Base-by-base conservation (phyloP, 352 stramenopile genomes). In the Phytophthora pistaciae region DNA sequence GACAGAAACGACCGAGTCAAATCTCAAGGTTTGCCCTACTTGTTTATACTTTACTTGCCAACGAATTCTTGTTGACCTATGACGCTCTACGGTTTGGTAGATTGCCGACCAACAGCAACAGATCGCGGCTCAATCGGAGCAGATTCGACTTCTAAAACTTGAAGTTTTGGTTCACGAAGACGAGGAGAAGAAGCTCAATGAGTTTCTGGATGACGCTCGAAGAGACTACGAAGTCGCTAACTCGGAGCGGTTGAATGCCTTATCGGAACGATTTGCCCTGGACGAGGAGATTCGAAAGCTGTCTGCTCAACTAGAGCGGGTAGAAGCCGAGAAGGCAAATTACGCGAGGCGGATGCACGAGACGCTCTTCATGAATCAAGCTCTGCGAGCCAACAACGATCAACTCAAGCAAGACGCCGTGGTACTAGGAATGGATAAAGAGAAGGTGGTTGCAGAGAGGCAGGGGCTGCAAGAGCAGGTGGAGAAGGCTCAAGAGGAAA, bases 81-180 rank as follows among this genome's bases (percentile, higher is more conserved):
- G 14, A 46, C 20, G 21, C 42, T 21, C 9, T n/a, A 6, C 14
- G 8, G 2, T 50, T 50, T 14, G 14, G 18, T 53, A 88, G 78
- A 80, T 92, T 25, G 58, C 78, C 2, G 67, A 87, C 3, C 74
- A 87, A 55, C 77, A 88, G 13, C 56, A 64, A 1, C 48, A 79
- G 25, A 42, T 89, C 29, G 61, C 63, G 0, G 59, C 68, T 9
- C 64, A 78, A 36, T 23, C 49, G 2, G 88, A 95, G 56, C 79
- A 91, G 38, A 68, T 88, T 52, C 85, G 88, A 0, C 48, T 92
- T 3, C 33, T 91, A 3, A 85, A 84, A 42, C 74, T 95, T 9
- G 88, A 95, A 64, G 72, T 93, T 33, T 56, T 94, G 33, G 81
- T 91, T 0, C 85, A 87, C 36, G 87, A 95, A 77, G 80, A 95